Evolutionary conservation across 2,329 filamentous ascomycete species (phyloP).

Genomic region (Monilinia aucupariae): DNA sequence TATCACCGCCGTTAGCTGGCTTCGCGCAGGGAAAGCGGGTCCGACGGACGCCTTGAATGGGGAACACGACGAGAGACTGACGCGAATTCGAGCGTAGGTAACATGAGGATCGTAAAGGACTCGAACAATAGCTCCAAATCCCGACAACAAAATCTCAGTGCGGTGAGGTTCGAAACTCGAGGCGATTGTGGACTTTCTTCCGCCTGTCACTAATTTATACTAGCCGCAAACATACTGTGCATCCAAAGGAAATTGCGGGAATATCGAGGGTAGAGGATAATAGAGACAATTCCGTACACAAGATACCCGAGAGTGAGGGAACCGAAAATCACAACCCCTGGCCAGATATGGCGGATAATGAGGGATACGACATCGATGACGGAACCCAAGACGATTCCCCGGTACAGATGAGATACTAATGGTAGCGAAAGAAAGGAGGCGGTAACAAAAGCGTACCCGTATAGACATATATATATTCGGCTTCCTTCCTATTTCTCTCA

Average conservation of each 20-base stretch:
- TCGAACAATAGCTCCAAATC: background rate
- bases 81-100: background rate
- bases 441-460: background rate
- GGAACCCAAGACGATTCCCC: background rate
- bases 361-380: background rate
- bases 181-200: background rate
- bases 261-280: background rate
- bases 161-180: background rate
- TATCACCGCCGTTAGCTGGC: background rate
- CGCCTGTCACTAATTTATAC: background rate
- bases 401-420: background rate
- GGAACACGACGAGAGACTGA: too few relatives aligned
- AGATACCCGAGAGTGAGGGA: background rate
- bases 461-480: background rate
- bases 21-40: background rate
- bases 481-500: background rate
- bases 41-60: too few relatives aligned
- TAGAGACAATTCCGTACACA: background rate
- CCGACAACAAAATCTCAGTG: background rate
- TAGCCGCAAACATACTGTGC: background rate
- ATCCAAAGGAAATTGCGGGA: background rate
- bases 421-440: background rate
- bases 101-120: background rate
- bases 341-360: background rate
- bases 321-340: background rate